phyloP scores from a whole-genome alignment of 78 protist genomes.

The Cyanophora paradoxa region DNA sequence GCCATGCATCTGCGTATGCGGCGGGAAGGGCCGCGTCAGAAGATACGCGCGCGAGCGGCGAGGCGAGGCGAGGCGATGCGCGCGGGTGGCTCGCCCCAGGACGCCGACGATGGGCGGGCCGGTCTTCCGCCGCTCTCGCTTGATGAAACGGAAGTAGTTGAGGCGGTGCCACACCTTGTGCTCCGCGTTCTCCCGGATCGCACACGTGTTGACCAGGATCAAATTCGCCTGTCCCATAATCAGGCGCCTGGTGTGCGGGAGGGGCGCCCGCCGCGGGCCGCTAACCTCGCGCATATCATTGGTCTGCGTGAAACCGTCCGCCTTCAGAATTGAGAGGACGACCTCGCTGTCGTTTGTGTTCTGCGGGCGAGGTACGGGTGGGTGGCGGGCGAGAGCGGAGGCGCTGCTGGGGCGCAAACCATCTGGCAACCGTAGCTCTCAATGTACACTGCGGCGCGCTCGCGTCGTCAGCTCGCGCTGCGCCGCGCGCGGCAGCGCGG shows the following conservation, averaged over 20 bases:
- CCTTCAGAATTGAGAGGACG: neutral
- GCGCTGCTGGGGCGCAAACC: too few relatives aligned
- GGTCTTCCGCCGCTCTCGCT: neutral
- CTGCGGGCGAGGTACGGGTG: too few relatives aligned
- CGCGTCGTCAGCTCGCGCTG: too few relatives aligned
- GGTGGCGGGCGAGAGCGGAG: too few relatives aligned
- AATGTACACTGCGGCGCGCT: too few relatives aligned
- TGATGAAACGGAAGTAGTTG: neutral
- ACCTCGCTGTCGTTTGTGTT: constrained; percentile 3
- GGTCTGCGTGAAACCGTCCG: too few relatives aligned
- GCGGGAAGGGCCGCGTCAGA: neutral
- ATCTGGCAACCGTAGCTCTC: constrained; percentile 21
- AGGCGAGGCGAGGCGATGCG: neutral
- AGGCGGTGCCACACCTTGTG: constrained; percentile 1
- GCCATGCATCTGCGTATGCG: constrained; percentile 18
- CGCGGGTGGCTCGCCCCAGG: neutral
- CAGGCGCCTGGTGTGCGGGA: neutral
- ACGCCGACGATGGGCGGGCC: neutral
- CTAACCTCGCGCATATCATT: too few relatives aligned
- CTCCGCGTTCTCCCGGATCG: constrained; percentile 15
- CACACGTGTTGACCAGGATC: constrained; percentile 13
- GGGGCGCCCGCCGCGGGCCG: too few relatives aligned
- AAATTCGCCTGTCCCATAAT: neutral
- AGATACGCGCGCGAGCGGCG: neutral
- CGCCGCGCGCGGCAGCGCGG: too few relatives aligned